phyloP scores from a whole-genome alignment of 345 rosid genomes.

The Laguncularia racemosa region DNA sequence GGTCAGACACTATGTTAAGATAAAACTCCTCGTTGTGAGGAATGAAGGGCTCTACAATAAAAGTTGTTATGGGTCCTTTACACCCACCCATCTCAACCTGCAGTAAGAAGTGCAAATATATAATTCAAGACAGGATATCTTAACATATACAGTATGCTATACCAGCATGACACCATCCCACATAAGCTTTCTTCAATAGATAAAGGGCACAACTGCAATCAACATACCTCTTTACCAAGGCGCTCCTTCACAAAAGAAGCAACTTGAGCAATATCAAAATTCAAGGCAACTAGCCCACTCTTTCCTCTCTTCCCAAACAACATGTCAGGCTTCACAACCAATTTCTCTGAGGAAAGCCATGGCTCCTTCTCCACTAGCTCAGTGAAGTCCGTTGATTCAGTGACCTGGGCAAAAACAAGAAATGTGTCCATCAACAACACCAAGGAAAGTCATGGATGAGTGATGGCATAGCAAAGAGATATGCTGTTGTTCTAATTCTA shows the following conservation, averaged over 20 bases:
- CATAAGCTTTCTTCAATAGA: no score
- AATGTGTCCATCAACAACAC: no score
- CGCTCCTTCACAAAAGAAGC: slow-evolving; percentile 68
- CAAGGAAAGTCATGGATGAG: no score
- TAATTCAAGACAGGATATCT: no score
- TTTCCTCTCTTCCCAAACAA: slow-evolving; percentile 94
- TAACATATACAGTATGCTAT: no score
- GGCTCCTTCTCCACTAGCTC: slow-evolving; percentile 73
- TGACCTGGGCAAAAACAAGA: slow-evolving; percentile 34
- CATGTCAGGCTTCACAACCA: slow-evolving; percentile 99
- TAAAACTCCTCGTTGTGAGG: slow-evolving; percentile 91
- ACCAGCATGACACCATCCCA: no score
- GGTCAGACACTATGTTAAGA: slow-evolving; percentile 78
- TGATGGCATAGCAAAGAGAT: no score
- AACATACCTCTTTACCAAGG: slow-evolving; percentile 70
- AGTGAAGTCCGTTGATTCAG: slow-evolving; percentile 63
- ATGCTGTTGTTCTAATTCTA: no score
- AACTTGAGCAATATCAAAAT: slow-evolving; percentile 70
- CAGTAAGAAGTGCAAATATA: no score
- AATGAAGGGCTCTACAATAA: slow-evolving; percentile 87
- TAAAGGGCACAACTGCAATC: neutral
- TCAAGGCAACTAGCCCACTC: slow-evolving; percentile 85
- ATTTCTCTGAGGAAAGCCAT: slow-evolving; percentile 78
- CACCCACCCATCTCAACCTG: slow-evolving; percentile 96
- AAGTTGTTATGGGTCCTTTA: slow-evolving; percentile 92